These are phyloP conservation scores for Neonectria punicea DNA, from an alignment of 2,329 filamentous ascomycete genomes.

Conservation along the genomic window DNA sequence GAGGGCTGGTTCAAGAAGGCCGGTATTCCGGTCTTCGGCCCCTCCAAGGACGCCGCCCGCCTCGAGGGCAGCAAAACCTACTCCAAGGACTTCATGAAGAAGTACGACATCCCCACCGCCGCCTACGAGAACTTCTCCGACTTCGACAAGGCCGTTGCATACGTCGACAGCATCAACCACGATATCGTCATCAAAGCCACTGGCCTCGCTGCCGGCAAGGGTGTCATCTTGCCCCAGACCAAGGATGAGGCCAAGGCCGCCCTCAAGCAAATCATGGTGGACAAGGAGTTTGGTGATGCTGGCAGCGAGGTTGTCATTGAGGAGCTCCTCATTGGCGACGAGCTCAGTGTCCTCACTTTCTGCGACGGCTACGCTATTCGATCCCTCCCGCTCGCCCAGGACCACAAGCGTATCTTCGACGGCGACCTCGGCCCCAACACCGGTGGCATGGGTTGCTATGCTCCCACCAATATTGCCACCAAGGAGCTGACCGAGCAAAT, in stretches of 20 bases:
- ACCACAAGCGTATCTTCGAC: conserved; percentile 95
- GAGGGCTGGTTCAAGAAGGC: conserved; percentile 81
- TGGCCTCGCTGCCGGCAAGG: conserved; percentile 93
- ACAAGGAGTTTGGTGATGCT: conserved; percentile 85
- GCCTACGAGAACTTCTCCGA: conserved; percentile 89
- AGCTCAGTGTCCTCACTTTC: conserved; percentile 91
- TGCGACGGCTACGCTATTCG: conserved; percentile 87
- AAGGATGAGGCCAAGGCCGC: conserved; percentile 86
- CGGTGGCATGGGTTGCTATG: conserved; percentile 97
- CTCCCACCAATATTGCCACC: conserved; percentile 84
- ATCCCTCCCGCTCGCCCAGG: conserved; percentile 89
- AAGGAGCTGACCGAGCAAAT: conserved; percentile 80
- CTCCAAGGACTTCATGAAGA: conserved; percentile 97
- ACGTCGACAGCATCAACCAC: conserved; percentile 77
- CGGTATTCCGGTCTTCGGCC: conserved; percentile 86
- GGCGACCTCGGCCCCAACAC: conserved; percentile 93
- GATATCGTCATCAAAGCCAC: conserved; percentile 93
- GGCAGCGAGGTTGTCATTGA: conserved; percentile 95
- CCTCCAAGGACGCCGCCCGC: conserved; percentile 81
- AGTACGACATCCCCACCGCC: conserved; percentile 89
- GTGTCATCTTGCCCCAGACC: conserved; percentile 86
- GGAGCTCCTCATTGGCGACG: conserved; percentile 90
- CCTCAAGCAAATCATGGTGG: conserved; percentile 89
- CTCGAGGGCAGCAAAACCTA: conserved; percentile 98
- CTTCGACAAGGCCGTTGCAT: conserved; percentile 76